Evolutionary conservation across 1,284 basidiomycete species (phyloP).

Genomic region (Stygiomarasmius scandens): DNA sequence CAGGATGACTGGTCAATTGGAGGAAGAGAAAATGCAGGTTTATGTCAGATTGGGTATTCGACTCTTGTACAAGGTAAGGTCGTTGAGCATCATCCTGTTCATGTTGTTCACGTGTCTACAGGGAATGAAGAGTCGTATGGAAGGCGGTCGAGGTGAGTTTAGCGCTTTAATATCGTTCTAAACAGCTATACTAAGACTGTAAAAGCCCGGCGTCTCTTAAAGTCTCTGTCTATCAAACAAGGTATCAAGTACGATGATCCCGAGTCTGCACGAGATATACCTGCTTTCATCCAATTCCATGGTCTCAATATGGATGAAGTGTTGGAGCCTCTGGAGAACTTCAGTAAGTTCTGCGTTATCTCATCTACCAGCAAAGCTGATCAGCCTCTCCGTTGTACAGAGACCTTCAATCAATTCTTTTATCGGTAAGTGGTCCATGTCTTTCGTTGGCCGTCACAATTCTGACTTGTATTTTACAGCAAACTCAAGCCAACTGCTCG

Average conservation of each 20-base stretch:
- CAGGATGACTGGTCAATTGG: slow-evolving; percentile 84
- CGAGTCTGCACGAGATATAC: slow-evolving; percentile 83
- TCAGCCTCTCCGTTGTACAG: slow-evolving; percentile 36
- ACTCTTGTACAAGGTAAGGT: slow-evolving; percentile 80
- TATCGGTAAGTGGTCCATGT: slow-evolving; percentile 41
- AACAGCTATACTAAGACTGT: slow-evolving; percentile 1
- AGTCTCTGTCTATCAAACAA: slow-evolving; percentile 92
- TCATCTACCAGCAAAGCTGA: not conserved
- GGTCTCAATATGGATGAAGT: slow-evolving; percentile 84
- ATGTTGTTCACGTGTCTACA: slow-evolving; percentile 23
- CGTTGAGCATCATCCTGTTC: not conserved
- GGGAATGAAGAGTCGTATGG: slow-evolving; percentile 89
- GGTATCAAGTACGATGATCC: slow-evolving; percentile 92
- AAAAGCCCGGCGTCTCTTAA: slow-evolving; percentile 77
- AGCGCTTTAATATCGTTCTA: not conserved
- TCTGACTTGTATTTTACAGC: slow-evolving; percentile 40
- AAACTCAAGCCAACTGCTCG: slow-evolving; percentile 86
- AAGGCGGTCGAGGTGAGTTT: slow-evolving; percentile 77
- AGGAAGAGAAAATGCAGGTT: slow-evolving; percentile 98
- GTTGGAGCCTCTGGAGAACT: slow-evolving; percentile 79
- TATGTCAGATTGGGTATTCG: slow-evolving; percentile 94
- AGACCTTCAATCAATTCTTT: slow-evolving; percentile 91
- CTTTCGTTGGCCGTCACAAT: not conserved
- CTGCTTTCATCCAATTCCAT: slow-evolving; percentile 90
- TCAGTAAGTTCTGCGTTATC: slow-evolving; percentile 55